These are phyloP conservation scores for Kuraishia piskuri DNA, from an alignment of 805 yeast species.

Conservation along the genomic window DNA sequence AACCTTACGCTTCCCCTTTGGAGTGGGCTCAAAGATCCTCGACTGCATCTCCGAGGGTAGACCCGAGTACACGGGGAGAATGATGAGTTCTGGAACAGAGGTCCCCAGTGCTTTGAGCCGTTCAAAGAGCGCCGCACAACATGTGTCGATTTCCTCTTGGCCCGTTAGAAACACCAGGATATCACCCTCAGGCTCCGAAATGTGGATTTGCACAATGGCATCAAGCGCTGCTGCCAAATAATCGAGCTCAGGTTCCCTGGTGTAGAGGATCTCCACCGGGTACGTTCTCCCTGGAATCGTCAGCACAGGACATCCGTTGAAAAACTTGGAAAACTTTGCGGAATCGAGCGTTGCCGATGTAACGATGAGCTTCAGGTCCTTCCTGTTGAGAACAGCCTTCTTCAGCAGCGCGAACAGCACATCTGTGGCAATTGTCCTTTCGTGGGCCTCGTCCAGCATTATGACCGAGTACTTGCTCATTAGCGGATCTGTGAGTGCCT, in stretches of 20 bases:
- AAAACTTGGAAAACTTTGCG: constrained; percentile 71
- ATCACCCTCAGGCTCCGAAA: constrained; percentile 72
- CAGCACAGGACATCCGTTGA: constrained; percentile 73
- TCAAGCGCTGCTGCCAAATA: constrained; percentile 79
- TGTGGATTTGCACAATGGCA: constrained; percentile 78
- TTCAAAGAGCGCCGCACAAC: constrained; percentile 66
- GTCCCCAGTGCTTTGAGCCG: constrained; percentile 44
- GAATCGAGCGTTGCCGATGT: constrained; percentile 95
- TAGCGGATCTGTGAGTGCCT: constrained; percentile 73
- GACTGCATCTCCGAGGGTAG: constrained; percentile 88
- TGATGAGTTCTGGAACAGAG: constrained; percentile 53
- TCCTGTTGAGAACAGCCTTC: constrained; percentile 59
- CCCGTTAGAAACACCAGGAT: constrained; percentile 81
- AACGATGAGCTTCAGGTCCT: constrained; percentile 68
- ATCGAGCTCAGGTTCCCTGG: constrained; percentile 79
- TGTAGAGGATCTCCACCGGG: constrained; percentile 79
- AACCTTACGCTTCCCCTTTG: constrained; percentile 74
- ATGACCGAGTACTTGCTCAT: constrained; percentile 74
- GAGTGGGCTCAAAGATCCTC: constrained; percentile 83
- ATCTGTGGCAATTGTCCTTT: constrained; percentile 90
- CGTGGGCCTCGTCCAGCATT: constrained; percentile 97
- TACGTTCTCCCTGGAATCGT: constrained; percentile 84
- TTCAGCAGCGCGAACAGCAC: constrained; percentile 79
- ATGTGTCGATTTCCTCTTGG: constrained; percentile 89
- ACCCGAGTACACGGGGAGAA: constrained; percentile 86